Conservation (phyloP, 2,329 filamentous ascomycete genomes). For the Trichoderma lentiforme region DNA sequence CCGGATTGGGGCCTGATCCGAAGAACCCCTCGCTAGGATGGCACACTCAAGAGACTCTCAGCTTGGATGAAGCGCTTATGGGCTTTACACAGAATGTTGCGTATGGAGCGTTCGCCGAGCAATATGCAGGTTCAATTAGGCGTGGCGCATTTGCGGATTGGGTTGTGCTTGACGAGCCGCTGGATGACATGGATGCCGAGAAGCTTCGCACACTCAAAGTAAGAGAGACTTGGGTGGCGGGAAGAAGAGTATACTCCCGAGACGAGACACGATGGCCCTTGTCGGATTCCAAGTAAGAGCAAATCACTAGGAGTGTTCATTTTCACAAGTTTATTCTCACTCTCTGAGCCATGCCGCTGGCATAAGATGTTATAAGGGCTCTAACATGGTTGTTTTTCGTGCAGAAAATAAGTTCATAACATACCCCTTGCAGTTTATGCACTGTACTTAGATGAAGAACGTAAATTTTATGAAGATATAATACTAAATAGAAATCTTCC, state of each 20-base stretch:
- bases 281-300: neutral
- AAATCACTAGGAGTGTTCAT: neutral
- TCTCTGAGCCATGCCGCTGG: no score
- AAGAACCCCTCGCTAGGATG: conserved; percentile 51
- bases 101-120: conserved; percentile 57
- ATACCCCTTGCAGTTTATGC: neutral
- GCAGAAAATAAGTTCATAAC: neutral
- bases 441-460: neutral
- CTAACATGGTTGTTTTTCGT: neutral
- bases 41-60: conserved; percentile 58
- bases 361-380: neutral
- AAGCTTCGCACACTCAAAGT: conserved; percentile 53
- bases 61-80: conserved; percentile 54
- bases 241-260: conserved; percentile 44
- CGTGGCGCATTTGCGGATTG: conserved; percentile 65
- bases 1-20: conserved; percentile 48
- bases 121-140: conserved; percentile 55
- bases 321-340: neutral
- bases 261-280: neutral
- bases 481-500: neutral
- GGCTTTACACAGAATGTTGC: conserved; percentile 62
- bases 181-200: conserved; percentile 50
- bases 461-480: neutral
- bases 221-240: conserved; percentile 66
- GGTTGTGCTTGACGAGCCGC: conserved; percentile 62